phyloP scores from a whole-genome alignment of 805 yeast genomes.

The Candida khao-thaluensis region DNA sequence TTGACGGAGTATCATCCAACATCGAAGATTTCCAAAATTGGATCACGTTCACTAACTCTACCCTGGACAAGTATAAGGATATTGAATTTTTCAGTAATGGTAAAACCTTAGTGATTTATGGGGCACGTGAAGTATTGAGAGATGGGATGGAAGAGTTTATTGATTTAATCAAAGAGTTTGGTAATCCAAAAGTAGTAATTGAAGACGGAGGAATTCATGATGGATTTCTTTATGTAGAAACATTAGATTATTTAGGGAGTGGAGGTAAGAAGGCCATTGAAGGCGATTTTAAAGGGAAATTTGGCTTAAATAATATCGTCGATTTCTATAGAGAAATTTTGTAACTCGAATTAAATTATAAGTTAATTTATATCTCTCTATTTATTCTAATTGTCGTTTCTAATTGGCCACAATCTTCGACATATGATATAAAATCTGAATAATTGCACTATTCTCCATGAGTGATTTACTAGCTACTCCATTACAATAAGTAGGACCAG shows the following conservation, averaged over 20 bases:
- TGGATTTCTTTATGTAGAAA: slow-evolving; percentile 32
- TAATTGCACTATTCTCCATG: slow-evolving; percentile 19
- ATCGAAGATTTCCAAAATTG: slow-evolving; percentile 11
- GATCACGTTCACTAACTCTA: slow-evolving; percentile 24
- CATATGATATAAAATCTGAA: slow-evolving; percentile 20
- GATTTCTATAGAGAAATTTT: slow-evolving; percentile 8
- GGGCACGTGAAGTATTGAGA: slow-evolving; percentile 34
- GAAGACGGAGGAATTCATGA: slow-evolving; percentile 39
- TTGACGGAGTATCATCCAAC: slow-evolving; percentile 22
- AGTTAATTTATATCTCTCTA: too few species aligned
- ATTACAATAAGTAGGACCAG: slow-evolving; percentile 7
- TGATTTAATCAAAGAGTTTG: slow-evolving; percentile 19
- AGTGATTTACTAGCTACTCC: slow-evolving; percentile 13
- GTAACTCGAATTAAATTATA: too few species aligned
- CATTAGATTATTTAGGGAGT: slow-evolving; percentile 27
- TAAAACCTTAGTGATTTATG: slow-evolving; percentile 25
- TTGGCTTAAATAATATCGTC: slow-evolving; percentile 10
- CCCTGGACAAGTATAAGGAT: slow-evolving; percentile 23
- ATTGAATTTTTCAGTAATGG: slow-evolving; percentile 25
- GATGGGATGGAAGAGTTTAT: slow-evolving; percentile 28
- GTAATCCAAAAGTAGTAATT: slow-evolving; percentile 19
- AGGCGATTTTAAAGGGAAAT: slow-evolving; percentile 25
- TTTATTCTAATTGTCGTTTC: too few species aligned
- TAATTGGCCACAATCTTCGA: too few species aligned
- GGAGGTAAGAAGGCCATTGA: slow-evolving; percentile 24